Evolutionary conservation across 169 alveolate genomes (phyloP).

Genomic region (Blepharisma undulans): DNA sequence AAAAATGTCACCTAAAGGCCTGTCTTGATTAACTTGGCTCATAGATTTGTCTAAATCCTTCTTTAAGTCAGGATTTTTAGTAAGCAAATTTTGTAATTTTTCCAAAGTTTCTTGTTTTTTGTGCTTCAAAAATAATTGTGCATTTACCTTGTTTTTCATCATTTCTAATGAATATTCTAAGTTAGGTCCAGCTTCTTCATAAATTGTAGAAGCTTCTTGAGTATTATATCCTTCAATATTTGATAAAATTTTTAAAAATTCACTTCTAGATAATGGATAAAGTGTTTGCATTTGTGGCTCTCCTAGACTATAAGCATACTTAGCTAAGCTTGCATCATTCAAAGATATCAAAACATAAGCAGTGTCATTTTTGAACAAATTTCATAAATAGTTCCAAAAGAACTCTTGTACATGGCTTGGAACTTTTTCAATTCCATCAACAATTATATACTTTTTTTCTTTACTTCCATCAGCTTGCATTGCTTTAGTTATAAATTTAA

Average conservation of each 20-base stretch:
- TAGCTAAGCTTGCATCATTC: neutral
- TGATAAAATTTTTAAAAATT: neutral
- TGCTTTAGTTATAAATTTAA: neutral
- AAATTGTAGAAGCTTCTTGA: neutral
- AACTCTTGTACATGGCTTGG: neutral
- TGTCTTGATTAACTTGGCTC: neutral
- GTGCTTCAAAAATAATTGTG: neutral
- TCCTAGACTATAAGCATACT: neutral
- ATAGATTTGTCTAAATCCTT: neutral
- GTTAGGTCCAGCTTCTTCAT: neutral
- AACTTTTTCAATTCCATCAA: neutral
- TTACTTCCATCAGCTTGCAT: neutral
- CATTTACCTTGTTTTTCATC: neutral
- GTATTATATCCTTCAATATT: neutral
- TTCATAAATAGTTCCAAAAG: neutral
- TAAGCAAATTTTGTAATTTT: neutral
- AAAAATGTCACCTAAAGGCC: neutral
- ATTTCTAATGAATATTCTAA: neutral
- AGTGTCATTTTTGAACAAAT: neutral
- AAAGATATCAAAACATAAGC: neutral
- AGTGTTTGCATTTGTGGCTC: neutral
- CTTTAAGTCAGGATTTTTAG: neutral
- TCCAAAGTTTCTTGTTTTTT: neutral
- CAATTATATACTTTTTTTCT: neutral
- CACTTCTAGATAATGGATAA: neutral